Percentiles rank a stretch among this genome's conserved stretches.
These are phyloP conservation scores for Talaromyces sp. DNA, from an alignment of 2,329 filamentous ascomycete species.

Conservation along the genomic window DNA sequence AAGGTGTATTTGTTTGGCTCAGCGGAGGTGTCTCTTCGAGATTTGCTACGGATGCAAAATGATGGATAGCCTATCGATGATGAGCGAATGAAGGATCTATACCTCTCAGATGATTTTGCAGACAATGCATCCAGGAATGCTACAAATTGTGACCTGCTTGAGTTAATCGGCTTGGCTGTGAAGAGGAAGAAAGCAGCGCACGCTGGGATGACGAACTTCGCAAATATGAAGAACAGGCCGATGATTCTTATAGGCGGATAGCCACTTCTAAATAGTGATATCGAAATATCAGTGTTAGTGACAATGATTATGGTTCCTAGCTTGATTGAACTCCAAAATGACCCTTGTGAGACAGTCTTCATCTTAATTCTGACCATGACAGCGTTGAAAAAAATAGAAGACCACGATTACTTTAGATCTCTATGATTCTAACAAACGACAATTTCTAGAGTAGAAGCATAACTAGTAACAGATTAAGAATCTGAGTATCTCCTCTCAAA, in stretches of 20 bases:
- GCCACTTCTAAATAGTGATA: not conserved
- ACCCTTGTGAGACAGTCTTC: not conserved
- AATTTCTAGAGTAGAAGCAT: not conserved
- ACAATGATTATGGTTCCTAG: not conserved
- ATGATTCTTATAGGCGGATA: constrained; percentile 99
- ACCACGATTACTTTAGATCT: not conserved
- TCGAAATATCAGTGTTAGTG: not conserved
- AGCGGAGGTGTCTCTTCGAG: constrained; percentile 83
- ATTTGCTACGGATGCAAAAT: constrained; percentile 78
- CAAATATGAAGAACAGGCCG: constrained; percentile 96
- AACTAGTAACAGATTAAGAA: not conserved
- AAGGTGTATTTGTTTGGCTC: constrained; percentile 97
- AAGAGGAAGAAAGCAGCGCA: constrained; percentile 95
- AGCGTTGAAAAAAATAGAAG: not conserved
- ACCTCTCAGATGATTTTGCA: constrained; percentile 17
- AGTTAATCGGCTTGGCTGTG: constrained; percentile 85
- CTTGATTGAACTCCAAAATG: not conserved
- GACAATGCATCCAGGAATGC: constrained; percentile 29
- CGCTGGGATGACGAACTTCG: constrained; percentile 83
- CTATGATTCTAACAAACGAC: not conserved
- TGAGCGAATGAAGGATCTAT: constrained; percentile 66
- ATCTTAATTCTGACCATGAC: no score
- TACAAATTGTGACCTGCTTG: constrained; percentile 69
- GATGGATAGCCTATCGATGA: constrained; percentile 76
- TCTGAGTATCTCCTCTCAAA: not conserved